A percentile compares a stretch with the other conserved stretches of the same genome.
Conservation (phyloP, 2,329 filamentous ascomycete species). For the Diaporthe vexans region DNA sequence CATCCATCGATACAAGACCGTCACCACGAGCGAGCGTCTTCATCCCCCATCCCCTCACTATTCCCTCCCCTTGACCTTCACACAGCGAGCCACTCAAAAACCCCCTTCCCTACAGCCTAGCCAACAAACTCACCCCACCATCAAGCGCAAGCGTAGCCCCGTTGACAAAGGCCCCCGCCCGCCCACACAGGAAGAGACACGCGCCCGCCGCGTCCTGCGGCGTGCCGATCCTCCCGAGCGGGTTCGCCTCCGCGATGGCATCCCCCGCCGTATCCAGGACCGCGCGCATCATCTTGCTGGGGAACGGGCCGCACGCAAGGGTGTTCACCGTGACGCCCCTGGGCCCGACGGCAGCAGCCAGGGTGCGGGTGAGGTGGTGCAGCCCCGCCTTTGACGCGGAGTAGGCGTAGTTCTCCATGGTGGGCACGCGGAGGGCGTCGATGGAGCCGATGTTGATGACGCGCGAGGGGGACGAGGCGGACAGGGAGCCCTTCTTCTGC, state of each 20-base stretch:
- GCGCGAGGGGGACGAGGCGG: conserved; percentile 62
- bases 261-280: conserved; percentile 69
- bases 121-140: conserved; percentile 64
- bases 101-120: conserved; percentile 64
- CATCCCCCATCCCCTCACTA: too few relatives aligned
- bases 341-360: conserved; percentile 72
- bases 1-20: too few relatives aligned
- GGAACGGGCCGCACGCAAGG: conserved; percentile 79
- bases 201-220: conserved; percentile 79
- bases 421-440: conserved; percentile 72
- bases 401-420: conserved; percentile 72
- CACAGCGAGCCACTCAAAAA: too few relatives aligned
- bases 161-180: conserved; percentile 77
- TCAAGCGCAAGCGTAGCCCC: conserved; percentile 75
- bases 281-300: conserved; percentile 77
- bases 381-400: conserved; percentile 73
- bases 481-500: conserved; percentile 57
- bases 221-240: conserved; percentile 75
- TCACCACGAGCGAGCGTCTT: too few relatives aligned
- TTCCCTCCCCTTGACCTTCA: too few relatives aligned
- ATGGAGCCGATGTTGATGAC: conserved; percentile 77
- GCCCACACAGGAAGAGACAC: conserved; percentile 77
- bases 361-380: conserved; percentile 72
- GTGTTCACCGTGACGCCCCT: conserved; percentile 75
- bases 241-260: conserved; percentile 69